Base-by-base conservation (phyloP, 2,329 filamentous ascomycete genomes). In the Leptographium lundbergii region DNA sequence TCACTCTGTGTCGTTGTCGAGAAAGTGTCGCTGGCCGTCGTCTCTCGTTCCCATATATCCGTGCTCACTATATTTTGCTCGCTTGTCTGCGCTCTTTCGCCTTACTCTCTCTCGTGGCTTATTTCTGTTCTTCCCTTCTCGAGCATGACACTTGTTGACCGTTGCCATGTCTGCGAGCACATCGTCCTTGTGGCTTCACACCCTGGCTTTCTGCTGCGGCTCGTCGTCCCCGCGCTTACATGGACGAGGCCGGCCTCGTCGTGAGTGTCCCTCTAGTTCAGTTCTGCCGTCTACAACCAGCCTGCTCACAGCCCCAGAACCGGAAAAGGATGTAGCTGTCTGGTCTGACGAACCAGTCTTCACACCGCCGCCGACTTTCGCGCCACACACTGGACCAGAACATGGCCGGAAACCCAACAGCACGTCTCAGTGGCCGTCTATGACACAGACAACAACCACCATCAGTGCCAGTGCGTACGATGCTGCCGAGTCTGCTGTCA, bases 161-260 rank as follows among this genome's bases (percentile, higher is more conserved):
- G 14, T n/a, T 19, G 58, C 70, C 66, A 72, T 75, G 66, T 68
- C 75, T 63, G 67, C 68, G 67, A 72, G 72, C 66, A 69, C 71
- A 53, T 73, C 72, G 66, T 66, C 71, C 61, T 76, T 76, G 62
- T 80, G 77, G 75, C 71, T 80, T 61, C 71, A 72, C 63, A 74
- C 72, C 60, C 62, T 79, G 62, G 69, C 71, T 60, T 69, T 71
- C 59, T 80, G 77, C 66, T 80, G 77, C 66, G 66, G 67, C 62
- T 71, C 74, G 62, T 55, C 62, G 1, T 60, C 63, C 2, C 59
- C 60, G 10, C 54, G 48, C 22, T 29, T 36, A 32, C 14, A 45
- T 6, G 9, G 25, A 19, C 50, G 27, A 19, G 27, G 29, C 36
- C 48, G 42, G 39, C 36, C 42, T 13, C 34, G 53, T 14, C 42